Evolutionary conservation across 2,329 filamentous ascomycete species (phyloP).

Genomic region (Aspergillus candidus): DNA sequence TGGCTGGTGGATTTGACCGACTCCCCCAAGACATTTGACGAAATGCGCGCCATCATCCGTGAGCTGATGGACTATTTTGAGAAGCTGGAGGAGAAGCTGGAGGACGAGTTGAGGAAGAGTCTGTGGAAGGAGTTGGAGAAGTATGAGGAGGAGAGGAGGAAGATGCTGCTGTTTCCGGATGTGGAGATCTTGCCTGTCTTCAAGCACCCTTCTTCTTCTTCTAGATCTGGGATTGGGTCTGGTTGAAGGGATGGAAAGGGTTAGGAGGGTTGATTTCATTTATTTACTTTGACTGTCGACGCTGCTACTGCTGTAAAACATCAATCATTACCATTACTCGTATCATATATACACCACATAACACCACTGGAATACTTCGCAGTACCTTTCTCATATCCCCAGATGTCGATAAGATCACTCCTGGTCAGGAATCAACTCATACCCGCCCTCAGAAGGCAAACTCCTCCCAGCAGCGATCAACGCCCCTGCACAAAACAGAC

Average conservation of each 20-base stretch:
- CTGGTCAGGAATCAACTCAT: constrained; percentile 63
- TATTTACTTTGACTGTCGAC: background rate
- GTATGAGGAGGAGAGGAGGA: constrained; percentile 3
- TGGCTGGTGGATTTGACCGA: constrained; percentile 20
- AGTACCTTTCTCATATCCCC: no score
- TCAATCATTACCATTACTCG: background rate
- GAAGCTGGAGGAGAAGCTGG: constrained; percentile 5
- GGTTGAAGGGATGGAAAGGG: constrained; percentile 1
- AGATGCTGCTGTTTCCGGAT: constrained; percentile 27
- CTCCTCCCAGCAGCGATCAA: constrained; percentile 62
- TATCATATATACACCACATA: background rate
- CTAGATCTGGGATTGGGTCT: background rate
- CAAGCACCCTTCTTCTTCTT: constrained; percentile 9
- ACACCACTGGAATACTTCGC: no score
- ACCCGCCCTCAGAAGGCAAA: constrained; percentile 75
- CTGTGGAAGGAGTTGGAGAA: constrained; percentile 9
- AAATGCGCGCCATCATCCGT: constrained; percentile 24
- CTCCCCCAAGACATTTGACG: constrained; percentile 21
- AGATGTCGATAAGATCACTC: constrained; percentile 2
- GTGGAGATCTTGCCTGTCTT: constrained; percentile 37
- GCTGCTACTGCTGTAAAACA: background rate
- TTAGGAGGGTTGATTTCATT: no score
- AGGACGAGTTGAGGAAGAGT: constrained; percentile 20
- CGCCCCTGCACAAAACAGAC: constrained; percentile 49
- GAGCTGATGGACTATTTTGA: constrained; percentile 19